phyloP scores from a whole-genome alignment of 2,329 filamentous ascomycete species.

The Bimuria novae-zelandiae region DNA sequence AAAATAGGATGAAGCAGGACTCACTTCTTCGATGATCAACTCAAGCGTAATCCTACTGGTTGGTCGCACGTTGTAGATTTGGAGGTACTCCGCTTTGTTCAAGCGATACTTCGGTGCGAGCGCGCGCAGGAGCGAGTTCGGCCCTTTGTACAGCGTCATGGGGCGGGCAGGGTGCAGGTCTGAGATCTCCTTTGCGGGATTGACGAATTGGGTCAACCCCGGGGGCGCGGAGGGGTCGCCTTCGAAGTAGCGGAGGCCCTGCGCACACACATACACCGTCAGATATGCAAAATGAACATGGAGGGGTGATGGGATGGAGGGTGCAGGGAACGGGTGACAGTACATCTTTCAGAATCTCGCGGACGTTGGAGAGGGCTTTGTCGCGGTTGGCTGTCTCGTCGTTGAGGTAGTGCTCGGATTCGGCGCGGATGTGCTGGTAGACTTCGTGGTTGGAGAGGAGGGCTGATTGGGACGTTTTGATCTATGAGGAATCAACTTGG shows the following conservation, averaged over 20 bases:
- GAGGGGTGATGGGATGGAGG: not conserved
- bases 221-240: conserved; percentile 18
- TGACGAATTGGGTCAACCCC: conserved; percentile 20
- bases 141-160: conserved; percentile 42
- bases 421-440: conserved; percentile 50
- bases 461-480: conserved; percentile 72
- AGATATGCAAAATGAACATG: not conserved
- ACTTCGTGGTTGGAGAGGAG: conserved; percentile 76
- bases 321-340: not conserved
- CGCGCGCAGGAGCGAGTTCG: conserved; percentile 36
- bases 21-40: conserved; percentile 43
- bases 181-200: conserved; percentile 15
- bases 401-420: conserved; percentile 41
- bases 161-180: conserved; percentile 29
- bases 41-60: conserved; percentile 38
- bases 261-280: not conserved
- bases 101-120: conserved; percentile 36
- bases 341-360: conserved; percentile 68
- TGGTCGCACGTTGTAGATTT: conserved; percentile 43
- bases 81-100: conserved; percentile 46
- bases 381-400: conserved; percentile 31
- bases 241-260: conserved; percentile 55
- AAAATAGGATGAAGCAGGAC: not conserved
- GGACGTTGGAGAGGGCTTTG: conserved; percentile 58
- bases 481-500: conserved; percentile 46